Conservation (phyloP, 352 stramenopile species). For the Pythium dissimile region DNA sequence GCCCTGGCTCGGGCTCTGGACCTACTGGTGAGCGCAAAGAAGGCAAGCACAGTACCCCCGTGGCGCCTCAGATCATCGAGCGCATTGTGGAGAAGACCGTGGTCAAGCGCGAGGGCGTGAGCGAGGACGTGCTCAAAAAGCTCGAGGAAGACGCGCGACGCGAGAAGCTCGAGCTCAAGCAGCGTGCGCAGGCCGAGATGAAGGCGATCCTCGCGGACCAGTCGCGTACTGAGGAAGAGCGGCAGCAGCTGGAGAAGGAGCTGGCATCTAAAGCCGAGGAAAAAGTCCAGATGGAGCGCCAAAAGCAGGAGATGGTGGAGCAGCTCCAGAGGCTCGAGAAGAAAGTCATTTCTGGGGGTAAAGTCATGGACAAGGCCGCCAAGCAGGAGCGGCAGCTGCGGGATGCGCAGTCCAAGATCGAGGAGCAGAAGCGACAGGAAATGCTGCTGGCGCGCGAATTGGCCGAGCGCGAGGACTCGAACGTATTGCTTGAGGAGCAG, state of each 20-base stretch:
- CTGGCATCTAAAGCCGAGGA: slow-evolving; percentile 84
- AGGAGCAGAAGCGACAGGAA: slow-evolving; percentile 79
- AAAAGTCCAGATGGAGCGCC: slow-evolving; percentile 71
- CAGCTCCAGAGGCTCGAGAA: slow-evolving; percentile 74
- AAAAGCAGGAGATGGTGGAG: slow-evolving; percentile 91
- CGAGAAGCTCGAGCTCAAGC: slow-evolving; percentile 73
- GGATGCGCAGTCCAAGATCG: slow-evolving; percentile 87
- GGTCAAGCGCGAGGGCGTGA: slow-evolving; percentile 70
- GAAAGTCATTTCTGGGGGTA: slow-evolving; percentile 89
- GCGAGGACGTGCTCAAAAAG: slow-evolving; percentile 74
- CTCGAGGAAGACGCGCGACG: slow-evolving; percentile 69
- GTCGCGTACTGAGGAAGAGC: slow-evolving; percentile 86
- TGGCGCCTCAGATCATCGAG: slow-evolving; percentile 46
- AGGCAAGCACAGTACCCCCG: neutral
- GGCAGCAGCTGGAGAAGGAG: slow-evolving; percentile 77
- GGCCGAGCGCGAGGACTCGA: slow-evolving; percentile 92
- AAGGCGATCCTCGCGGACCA: slow-evolving; percentile 83
- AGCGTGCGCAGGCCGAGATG: slow-evolving; percentile 71
- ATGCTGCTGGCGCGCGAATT: slow-evolving; percentile 86
- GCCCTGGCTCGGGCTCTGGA: slow-evolving; percentile 16
- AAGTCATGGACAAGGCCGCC: slow-evolving; percentile 92
- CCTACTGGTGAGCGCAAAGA: slow-evolving; percentile 12
- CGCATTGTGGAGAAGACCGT: slow-evolving; percentile 74
- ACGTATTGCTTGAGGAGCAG: slow-evolving; percentile 90
- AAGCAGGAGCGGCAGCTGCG: slow-evolving; percentile 93